phyloP scores from a whole-genome alignment of 73 alveolate genomes.

The Uronychia binucleata region DNA sequence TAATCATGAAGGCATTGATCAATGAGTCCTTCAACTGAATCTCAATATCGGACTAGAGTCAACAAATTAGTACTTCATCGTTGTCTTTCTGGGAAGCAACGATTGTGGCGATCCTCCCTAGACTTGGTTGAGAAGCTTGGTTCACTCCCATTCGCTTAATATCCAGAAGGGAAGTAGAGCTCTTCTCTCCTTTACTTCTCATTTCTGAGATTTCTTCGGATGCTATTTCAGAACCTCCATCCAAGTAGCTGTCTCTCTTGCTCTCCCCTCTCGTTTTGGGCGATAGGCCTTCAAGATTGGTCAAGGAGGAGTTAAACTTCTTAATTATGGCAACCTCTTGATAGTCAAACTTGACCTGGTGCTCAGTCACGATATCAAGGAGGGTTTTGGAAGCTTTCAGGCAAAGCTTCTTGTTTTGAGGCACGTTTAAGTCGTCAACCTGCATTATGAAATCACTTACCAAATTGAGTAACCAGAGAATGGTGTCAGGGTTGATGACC shows the following conservation, averaged over 20 bases:
- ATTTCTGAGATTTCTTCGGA: background rate
- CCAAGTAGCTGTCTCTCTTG: background rate
- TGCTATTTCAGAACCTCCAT: background rate
- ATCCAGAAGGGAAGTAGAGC: background rate
- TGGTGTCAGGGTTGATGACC: slow-evolving; percentile 66
- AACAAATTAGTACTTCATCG: background rate
- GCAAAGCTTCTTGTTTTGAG: slow-evolving; percentile 31
- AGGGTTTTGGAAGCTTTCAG: slow-evolving; percentile 46
- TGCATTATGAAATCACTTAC: slow-evolving; percentile 6
- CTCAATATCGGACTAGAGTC: slow-evolving; percentile 11
- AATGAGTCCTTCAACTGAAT: slow-evolving; percentile 38
- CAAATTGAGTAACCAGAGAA: slow-evolving; percentile 59
- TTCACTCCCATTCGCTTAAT: background rate
- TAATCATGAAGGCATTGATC: slow-evolving; percentile 58
- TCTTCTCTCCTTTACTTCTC: background rate
- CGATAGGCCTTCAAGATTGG: slow-evolving; percentile 5
- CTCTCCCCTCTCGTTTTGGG: background rate
- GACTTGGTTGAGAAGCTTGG: background rate
- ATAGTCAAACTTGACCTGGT: slow-evolving; percentile 53
- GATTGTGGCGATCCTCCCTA: slow-evolving; percentile 7
- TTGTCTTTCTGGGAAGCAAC: background rate
- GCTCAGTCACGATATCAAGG: slow-evolving; percentile 43
- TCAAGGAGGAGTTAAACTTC: slow-evolving; percentile 30
- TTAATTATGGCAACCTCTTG: slow-evolving; percentile 60
- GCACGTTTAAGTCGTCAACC: background rate